These are phyloP conservation scores for Pseudogymnoascus sp. DNA, from an alignment of 2,329 filamentous ascomycete genomes.

Conservation along the genomic window DNA sequence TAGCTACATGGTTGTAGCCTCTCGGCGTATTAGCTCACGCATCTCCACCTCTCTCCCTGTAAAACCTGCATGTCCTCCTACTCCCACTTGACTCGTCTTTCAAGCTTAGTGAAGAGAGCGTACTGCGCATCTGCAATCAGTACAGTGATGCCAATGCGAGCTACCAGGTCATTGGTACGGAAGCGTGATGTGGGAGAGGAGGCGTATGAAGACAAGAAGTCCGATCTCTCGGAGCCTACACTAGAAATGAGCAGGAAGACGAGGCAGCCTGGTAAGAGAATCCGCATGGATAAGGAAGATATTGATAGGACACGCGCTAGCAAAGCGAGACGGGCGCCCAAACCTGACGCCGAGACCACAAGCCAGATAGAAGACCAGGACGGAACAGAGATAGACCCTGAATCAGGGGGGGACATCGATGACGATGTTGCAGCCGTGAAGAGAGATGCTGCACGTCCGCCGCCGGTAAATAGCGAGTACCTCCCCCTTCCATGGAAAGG, in stretches of 20 bases:
- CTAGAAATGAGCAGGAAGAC: not conserved
- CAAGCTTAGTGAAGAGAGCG: not conserved
- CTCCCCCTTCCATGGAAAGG: slow-evolving; percentile 88
- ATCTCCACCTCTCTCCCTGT: not conserved
- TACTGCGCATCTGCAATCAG: not conserved
- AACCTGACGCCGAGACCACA: not conserved
- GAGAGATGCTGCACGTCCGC: slow-evolving; percentile 39
- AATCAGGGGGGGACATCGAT: not conserved
- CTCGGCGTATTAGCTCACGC: not conserved
- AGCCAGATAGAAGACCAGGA: slow-evolving; percentile 52
- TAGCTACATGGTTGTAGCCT: not conserved
- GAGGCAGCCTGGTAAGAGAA: not conserved
- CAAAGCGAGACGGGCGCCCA: not conserved
- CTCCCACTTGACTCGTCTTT: not conserved
- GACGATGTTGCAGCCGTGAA: slow-evolving; percentile 27
- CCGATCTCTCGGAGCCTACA: not conserved
- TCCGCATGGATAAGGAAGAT: not conserved
- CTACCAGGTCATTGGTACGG: not conserved
- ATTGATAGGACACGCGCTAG: not conserved
- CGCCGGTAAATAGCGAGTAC: slow-evolving; percentile 74
- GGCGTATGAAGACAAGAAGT: not conserved
- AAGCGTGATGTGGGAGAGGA: not conserved
- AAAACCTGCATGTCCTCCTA: not conserved
- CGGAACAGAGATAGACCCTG: slow-evolving; percentile 46
- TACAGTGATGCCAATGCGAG: not conserved